Percentiles rank a stretch among this genome's conserved stretches.
phyloP scores from a whole-genome alignment of 768 basidiomycete species.

The Phlebiopsis gigantea region DNA sequence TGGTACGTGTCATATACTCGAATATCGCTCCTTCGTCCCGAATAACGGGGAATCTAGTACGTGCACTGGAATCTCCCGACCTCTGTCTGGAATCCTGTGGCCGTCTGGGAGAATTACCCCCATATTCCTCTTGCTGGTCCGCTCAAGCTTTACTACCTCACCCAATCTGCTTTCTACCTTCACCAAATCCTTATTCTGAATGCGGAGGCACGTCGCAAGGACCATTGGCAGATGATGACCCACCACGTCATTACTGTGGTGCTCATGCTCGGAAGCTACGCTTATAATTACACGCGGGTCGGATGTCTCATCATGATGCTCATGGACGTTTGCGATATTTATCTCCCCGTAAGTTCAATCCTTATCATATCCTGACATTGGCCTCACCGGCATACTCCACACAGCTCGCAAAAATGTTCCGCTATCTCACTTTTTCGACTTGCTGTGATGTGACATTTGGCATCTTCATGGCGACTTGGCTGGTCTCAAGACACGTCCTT shows the following conservation, averaged over 20 bases:
- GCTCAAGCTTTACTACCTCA: conserved; percentile 86
- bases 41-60: conserved; percentile 49
- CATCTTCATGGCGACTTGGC: conserved; percentile 84
- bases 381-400: background rate
- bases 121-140: conserved; percentile 74
- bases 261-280: conserved; percentile 76
- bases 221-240: conserved; percentile 93
- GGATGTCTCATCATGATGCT: conserved; percentile 87
- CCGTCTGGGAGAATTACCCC: conserved; percentile 80
- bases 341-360: conserved; percentile 70
- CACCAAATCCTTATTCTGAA: conserved; percentile 92
- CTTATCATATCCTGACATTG: background rate
- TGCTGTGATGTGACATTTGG: conserved; percentile 74
- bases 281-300: conserved; percentile 78
- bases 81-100: conserved; percentile 51
- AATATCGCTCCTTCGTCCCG: conserved; percentile 8
- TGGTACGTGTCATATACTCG: conserved; percentile 53
- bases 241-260: conserved; percentile 89
- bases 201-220: conserved; percentile 86
- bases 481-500: conserved; percentile 82
- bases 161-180: conserved; percentile 82
- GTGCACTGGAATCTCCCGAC: conserved; percentile 72
- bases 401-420: conserved; percentile 90
- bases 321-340: conserved; percentile 94
- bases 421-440: conserved; percentile 64